Base-by-base conservation (phyloP, 2,329 filamentous ascomycete species). In the Juglanconis juglandina region DNA sequence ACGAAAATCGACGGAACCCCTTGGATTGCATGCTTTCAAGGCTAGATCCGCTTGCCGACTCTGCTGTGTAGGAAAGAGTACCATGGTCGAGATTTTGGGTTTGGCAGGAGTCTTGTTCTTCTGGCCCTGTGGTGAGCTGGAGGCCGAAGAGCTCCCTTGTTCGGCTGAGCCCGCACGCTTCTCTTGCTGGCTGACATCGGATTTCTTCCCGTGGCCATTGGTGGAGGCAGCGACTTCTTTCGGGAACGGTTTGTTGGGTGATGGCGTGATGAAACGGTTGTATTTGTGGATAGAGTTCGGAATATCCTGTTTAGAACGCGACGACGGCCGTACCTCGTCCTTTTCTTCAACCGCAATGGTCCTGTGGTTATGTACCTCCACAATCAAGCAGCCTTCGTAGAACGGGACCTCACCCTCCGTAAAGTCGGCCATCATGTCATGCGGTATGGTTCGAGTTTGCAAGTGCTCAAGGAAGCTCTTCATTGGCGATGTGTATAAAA, bases 341-440 rank as follows among this genome's bases (percentile, higher is more conserved):
- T 84, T 86, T 70, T 91, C 87, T 66, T 82, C 78, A 63, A 82
- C 81, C 51, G 81, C 81, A 47, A 78, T 78, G 0, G 88, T 86
- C 68, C 90, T 91, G 77, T 96, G 91, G 71, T 98, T 91, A 68
- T 96, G 85, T n/a, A 98, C 80, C 73, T 96, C 89, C 41, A 99
- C 92, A 66, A 99, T 98, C 60, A 99, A 82, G 70, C 94, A 96
- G 37, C 90, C 92, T 73, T 98, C 93, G 72, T 98, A 99, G 71
- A 96, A 98, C 9, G 83, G 81, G 13, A 96, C 89, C 24, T 87
- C 86, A 17, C 81, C 80, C 52, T 86, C 81, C 34, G 87, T 81
- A 58, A 99, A 85, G 66, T 94, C 89, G 52, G 89, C 86, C 10
- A 98, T 77, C 71, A 98, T 86, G 67, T 97, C 92, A 73, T 97